phyloP scores from a whole-genome alignment of 2,329 filamentous ascomycete genomes.

The Ilyonectria mors-panacis region DNA sequence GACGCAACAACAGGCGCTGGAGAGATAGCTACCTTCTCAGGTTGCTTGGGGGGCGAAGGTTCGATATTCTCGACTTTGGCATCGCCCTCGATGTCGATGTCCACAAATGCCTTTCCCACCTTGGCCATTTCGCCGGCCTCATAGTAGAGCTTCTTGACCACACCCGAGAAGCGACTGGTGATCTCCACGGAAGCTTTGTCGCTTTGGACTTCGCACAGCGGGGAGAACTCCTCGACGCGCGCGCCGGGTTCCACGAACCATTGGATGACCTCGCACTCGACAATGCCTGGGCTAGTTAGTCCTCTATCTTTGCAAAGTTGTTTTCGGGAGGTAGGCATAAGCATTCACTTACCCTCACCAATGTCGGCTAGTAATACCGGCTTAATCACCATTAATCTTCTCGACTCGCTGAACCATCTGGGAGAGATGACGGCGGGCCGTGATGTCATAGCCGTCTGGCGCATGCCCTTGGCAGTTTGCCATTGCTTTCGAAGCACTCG shows the following conservation, averaged over 20 bases:
- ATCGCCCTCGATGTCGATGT: constrained; percentile 91
- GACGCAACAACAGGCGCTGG: constrained; percentile 40
- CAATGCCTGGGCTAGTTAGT: constrained; percentile 77
- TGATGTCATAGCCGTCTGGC: constrained; percentile 52
- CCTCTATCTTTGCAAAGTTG: background rate
- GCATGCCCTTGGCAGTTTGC: constrained; percentile 60
- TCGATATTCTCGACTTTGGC: constrained; percentile 64
- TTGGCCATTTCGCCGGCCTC: constrained; percentile 96
- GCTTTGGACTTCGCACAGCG: constrained; percentile 97
- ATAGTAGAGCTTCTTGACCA: constrained; percentile 97
- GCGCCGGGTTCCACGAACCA: constrained; percentile 99
- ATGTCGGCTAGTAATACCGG: constrained; percentile 89
- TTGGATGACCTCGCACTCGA: constrained; percentile 98
- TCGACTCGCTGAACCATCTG: constrained; percentile 67
- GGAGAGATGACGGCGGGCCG: constrained; percentile 49
- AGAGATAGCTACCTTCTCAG: constrained; percentile 47
- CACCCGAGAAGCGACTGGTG: constrained; percentile 93
- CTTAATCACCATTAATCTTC: constrained; percentile 73
- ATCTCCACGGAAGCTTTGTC: constrained; percentile 95
- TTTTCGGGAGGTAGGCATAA: no score
- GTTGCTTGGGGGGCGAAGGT: constrained; percentile 53
- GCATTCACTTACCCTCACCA: constrained; percentile 76
- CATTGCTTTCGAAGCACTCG: constrained; percentile 67
- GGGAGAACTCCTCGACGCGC: constrained; percentile 97
- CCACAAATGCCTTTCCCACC: constrained; percentile 93